Evolutionary conservation across 2,329 filamentous ascomycete genomes (phyloP), one percentile per base, ranked within the genome.

Genomic region (Bipolaris victoriae): DNA sequence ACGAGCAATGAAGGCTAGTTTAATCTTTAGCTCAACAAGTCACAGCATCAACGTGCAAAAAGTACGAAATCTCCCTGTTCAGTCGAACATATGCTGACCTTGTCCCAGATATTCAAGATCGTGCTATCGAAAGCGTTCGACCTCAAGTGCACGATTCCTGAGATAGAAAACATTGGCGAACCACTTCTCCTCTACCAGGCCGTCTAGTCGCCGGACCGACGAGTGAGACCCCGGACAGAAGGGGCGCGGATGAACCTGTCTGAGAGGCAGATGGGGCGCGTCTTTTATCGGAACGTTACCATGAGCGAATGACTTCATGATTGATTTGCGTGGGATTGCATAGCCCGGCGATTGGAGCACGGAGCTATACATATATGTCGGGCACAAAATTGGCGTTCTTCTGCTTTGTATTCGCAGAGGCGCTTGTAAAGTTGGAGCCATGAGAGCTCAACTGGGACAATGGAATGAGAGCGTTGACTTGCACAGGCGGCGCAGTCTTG

Each of bases 11-110:
- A 91, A 96, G 70, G 95, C 95, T 58, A 92, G 92, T 70, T 84
- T 99, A 71, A 98, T 99, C 72, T 99, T 99, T 79, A 97, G 92
- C 80, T 98, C 94, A 79, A 99, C 95, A 52, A 97, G 93, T 76
- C 95, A 99, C 80, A 97, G 93, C 78, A 99, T 99, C 83, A 99
- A 99, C 71, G 95, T 99, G 62, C 95, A 99, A 80, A 99, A 98
- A 90, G 94, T 96, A 75, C 46, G 77, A 16, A 26, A 4, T 16
- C 1, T 7, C 7, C 7, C 7, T 2, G 1, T 1, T 7, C 5
- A n/a, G 26, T 9, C 26, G 10, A 5, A 7, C 39, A 26, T n/a
- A 51, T 36, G 43, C 74, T 80, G 57, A 80, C 57, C 16, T 43
- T 15, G 9, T 18, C 7, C n/a, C 70, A 98, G 94, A 99, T 99